These are phyloP conservation scores for Lumnitzera littorea DNA, from an alignment of 345 rosid genomes.

Conservation along the genomic window DNA sequence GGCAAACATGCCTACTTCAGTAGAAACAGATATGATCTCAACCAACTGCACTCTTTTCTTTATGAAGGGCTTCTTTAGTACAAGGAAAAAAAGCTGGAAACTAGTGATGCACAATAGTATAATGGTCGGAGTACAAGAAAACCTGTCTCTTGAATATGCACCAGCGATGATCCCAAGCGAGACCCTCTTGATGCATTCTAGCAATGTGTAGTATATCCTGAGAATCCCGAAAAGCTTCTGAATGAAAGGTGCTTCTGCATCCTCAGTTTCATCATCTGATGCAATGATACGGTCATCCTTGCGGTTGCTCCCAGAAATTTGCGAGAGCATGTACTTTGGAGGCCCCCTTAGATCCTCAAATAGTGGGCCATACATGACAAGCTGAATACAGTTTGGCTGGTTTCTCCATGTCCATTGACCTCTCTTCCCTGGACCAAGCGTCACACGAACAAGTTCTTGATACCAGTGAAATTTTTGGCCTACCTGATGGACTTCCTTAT, in stretches of 20 bases:
- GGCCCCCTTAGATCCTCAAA: conserved; percentile 81
- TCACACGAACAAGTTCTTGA: conserved; percentile 72
- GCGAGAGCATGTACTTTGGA: conserved; percentile 93
- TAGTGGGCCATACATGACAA: conserved; percentile 55
- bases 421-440: conserved; percentile 90
- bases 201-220: conserved; percentile 79
- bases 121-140: conserved; percentile 39
- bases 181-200: conserved; percentile 56
- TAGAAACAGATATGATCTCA: conserved; percentile 57
- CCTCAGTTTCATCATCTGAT: conserved; percentile 91
- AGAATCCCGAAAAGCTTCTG: conserved; percentile 87
- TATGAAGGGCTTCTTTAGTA: conserved; percentile 88
- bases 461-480: conserved; percentile 81
- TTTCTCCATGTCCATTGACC: conserved; percentile 96
- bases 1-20: conserved; percentile 53
- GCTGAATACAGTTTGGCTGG: conserved; percentile 31
- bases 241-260: conserved; percentile 89
- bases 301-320: conserved; percentile 46
- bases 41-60: conserved; percentile 87
- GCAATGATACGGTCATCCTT: conserved; percentile 64
- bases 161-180: conserved; percentile 64
- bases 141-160: conserved; percentile 37
- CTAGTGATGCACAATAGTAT: conserved; percentile 53
- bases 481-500: conserved; percentile 91
- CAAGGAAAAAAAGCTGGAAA: conserved; percentile 81